phyloP scores from a whole-genome alignment of 2,329 filamentous ascomycete genomes.

The Colletotrichum sp. region DNA sequence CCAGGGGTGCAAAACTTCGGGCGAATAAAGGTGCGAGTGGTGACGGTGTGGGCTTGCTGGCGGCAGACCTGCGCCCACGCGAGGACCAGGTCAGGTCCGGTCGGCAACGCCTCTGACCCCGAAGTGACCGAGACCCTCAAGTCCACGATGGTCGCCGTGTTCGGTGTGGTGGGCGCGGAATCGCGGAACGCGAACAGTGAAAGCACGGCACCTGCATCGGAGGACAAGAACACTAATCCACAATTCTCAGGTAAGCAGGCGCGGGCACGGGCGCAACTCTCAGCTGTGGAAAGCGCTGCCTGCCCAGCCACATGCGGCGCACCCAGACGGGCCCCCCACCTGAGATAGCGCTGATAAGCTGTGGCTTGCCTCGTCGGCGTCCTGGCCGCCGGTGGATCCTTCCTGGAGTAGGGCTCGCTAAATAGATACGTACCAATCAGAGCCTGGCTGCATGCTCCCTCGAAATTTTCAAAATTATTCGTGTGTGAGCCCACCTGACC shows the following conservation, averaged over 20 bases:
- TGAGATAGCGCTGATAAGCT: not conserved
- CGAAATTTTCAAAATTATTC: not conserved
- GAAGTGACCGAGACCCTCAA: constrained; percentile 5
- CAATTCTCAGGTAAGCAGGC: not conserved
- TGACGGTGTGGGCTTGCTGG: not conserved
- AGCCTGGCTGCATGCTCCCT: not conserved
- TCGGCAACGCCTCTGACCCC: not conserved
- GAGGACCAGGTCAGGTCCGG: not conserved
- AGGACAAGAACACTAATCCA: not conserved
- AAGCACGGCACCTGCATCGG: not conserved
- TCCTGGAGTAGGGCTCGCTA: not conserved
- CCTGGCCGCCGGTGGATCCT: not conserved
- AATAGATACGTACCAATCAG: not conserved
- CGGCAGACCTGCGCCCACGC: not conserved
- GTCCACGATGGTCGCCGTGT: not conserved
- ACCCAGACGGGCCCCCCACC: not conserved
- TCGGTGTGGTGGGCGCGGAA: not conserved
- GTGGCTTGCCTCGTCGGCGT: not conserved
- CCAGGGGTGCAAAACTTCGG: not conserved
- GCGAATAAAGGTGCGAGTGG: constrained; percentile 15
- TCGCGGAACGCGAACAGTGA: not conserved
- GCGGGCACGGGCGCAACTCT: not conserved
- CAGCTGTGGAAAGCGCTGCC: not conserved
- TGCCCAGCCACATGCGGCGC: not conserved
- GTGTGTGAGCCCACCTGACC: not conserved